These are phyloP conservation scores for Blepharisma stoltei DNA, from an alignment of 73 alveolate species.

Conservation along the genomic window DNA sequence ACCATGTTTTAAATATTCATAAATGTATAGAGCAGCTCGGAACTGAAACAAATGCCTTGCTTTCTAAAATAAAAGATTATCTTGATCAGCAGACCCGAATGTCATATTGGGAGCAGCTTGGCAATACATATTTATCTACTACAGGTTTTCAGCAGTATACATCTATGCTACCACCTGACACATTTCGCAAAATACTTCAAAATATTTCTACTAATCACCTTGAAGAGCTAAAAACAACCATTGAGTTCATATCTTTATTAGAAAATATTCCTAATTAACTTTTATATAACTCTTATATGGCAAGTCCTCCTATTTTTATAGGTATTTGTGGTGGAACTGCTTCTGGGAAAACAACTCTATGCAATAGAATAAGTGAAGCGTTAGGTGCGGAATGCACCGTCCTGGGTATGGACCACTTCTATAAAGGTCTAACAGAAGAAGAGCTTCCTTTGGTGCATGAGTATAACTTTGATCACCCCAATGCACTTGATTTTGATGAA, in stretches of 20 bases:
- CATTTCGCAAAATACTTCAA: background rate
- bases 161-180: background rate
- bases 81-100: background rate
- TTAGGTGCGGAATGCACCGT: constrained; percentile 61
- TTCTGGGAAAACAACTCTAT: constrained; percentile 94
- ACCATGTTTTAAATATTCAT: background rate
- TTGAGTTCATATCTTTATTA: background rate
- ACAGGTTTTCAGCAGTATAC: background rate
- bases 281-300: no score
- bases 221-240: background rate
- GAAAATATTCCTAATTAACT: background rate
- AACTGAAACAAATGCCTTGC: background rate
- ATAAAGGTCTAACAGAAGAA: constrained; percentile 72
- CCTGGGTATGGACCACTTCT: constrained; percentile 83
- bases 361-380: constrained; percentile 63
- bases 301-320: constrained; percentile 55
- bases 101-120: background rate
- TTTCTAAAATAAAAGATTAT: constrained; percentile 1
- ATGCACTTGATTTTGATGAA: constrained; percentile 84
- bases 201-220: background rate
- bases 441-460: constrained; percentile 24
- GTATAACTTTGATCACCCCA: constrained; percentile 91
- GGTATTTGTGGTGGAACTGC: constrained; percentile 99
- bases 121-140: background rate
- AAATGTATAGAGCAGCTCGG: background rate